A percentile compares a stretch with the other conserved stretches of the same genome.
These are phyloP conservation scores for Malus hybrid DNA, from an alignment of 331 rosid species.

Conservation along the genomic window DNA sequence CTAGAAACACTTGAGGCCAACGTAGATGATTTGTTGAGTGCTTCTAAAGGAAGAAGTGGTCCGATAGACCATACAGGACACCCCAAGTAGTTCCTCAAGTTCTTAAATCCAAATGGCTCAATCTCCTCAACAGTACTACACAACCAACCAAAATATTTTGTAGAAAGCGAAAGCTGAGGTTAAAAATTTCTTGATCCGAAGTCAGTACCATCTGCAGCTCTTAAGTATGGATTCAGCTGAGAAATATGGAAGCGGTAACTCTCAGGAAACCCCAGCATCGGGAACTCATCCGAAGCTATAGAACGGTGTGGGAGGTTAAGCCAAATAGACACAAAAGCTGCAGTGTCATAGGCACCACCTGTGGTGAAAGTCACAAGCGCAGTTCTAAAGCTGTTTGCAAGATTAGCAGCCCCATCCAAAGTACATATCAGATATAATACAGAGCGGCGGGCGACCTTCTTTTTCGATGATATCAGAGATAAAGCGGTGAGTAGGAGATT, in stretches of 20 bases:
- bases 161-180: constrained; percentile 27
- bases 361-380: constrained; percentile 39
- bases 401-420: constrained; percentile 39
- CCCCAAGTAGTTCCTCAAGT: constrained; percentile 26
- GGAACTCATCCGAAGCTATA: constrained; percentile 16
- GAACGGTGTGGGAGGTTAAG: constrained; percentile 20
- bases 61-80: constrained; percentile 42
- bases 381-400: constrained; percentile 30
- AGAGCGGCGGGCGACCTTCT: constrained; percentile 47
- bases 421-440: constrained; percentile 46
- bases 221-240: constrained; percentile 32
- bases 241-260: constrained; percentile 30
- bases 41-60: neutral
- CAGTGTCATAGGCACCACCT: constrained; percentile 58
- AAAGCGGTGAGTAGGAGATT: constrained; percentile 28
- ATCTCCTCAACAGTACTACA: constrained; percentile 53
- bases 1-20: neutral
- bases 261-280: constrained; percentile 46
- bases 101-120: constrained; percentile 42
- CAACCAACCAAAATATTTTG: constrained; percentile 52
- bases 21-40: neutral
- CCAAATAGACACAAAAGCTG: constrained; percentile 26
- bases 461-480: constrained; percentile 19
- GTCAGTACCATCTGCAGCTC: constrained; percentile 50
- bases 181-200: constrained; percentile 36